Evolutionary conservation across 495 filamentous ascomycete species (phyloP).

Genomic region (Annulohypoxylon nitens): DNA sequence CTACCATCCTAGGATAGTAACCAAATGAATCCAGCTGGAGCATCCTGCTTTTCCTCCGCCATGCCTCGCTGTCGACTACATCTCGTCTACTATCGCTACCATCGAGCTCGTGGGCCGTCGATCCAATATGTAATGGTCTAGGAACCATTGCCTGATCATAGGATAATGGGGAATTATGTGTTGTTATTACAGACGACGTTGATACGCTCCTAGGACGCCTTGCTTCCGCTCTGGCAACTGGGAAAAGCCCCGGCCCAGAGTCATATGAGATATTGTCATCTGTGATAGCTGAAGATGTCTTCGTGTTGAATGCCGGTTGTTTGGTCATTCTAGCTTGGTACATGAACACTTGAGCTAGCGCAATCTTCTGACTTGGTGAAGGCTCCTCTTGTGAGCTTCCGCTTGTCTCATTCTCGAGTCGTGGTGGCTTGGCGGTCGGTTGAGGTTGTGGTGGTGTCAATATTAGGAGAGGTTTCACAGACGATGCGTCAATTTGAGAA

Average conservation of each 20-base stretch:
- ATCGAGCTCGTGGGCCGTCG: not conserved
- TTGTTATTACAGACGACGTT: not conserved
- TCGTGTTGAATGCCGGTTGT: not conserved
- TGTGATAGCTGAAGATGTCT: not conserved
- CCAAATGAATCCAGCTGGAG: not conserved
- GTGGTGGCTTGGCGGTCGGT: not conserved
- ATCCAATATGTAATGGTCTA: not conserved
- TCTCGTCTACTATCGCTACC: not conserved
- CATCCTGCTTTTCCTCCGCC: not conserved
- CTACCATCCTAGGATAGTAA: not conserved
- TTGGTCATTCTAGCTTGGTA: slow-evolving; percentile 25
- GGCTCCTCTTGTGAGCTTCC: not conserved
- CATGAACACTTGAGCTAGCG: slow-evolving; percentile 24
- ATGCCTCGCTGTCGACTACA: not conserved
- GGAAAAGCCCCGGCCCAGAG: not conserved
- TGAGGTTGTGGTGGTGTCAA: not conserved
- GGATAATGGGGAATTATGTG: not conserved
- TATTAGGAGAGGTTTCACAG: not conserved
- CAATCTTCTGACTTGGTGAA: slow-evolving; percentile 8
- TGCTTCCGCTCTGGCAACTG: not conserved
- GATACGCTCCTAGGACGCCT: not conserved
- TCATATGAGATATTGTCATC: not conserved
- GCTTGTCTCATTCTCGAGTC: not conserved
- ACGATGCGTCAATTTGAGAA: not conserved
- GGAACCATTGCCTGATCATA: not conserved